A percentile compares a stretch with the other conserved stretches of the same genome.
These are phyloP conservation scores for Austroboletus eburneus DNA, from an alignment of 768 basidiomycete genomes.

Conservation along the genomic window DNA sequence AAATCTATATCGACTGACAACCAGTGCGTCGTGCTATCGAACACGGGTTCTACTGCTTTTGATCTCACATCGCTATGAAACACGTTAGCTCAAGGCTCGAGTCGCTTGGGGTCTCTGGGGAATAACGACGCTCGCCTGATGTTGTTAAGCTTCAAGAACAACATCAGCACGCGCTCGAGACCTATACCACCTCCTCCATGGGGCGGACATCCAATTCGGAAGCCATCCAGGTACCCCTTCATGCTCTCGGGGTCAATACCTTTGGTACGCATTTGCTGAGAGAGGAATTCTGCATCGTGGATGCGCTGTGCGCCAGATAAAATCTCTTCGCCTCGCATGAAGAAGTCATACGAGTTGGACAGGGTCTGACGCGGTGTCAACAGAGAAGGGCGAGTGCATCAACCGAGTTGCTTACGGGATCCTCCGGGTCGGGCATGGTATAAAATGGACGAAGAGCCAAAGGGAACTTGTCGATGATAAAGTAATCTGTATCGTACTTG, in stretches of 20 bases:
- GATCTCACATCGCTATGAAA: no score
- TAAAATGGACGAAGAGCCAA: conserved; percentile 95
- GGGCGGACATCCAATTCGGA: conserved; percentile 91
- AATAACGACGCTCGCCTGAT: conserved; percentile 90
- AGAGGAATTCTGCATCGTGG: conserved; percentile 81
- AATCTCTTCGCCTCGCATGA: conserved; percentile 99
- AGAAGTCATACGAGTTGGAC: conserved; percentile 99
- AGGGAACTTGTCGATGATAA: conserved; percentile 99
- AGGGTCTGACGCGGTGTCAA: conserved; percentile 49
- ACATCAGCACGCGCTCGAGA: conserved; percentile 92
- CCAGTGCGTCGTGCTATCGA: conserved; percentile 6
- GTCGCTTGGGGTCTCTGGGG: conserved; percentile 94
- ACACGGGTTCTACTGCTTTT: not conserved
- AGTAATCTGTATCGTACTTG: conserved; percentile 98
- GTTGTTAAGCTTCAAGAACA: conserved; percentile 96
- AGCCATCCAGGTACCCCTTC: conserved; percentile 90
- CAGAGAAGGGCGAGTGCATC: not conserved
- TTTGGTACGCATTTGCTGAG: conserved; percentile 78
- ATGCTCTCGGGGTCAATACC: conserved; percentile 90
- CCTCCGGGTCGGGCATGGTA: conserved; percentile 95
- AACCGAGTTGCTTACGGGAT: conserved; percentile 56
- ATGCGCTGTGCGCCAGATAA: conserved; percentile 97
- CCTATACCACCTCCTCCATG: conserved; percentile 98
- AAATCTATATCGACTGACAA: conserved; percentile 12
- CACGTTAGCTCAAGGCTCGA: conserved; percentile 80